phyloP scores from a whole-genome alignment of 495 filamentous ascomycete species.

The Trichocladium antarcticum region DNA sequence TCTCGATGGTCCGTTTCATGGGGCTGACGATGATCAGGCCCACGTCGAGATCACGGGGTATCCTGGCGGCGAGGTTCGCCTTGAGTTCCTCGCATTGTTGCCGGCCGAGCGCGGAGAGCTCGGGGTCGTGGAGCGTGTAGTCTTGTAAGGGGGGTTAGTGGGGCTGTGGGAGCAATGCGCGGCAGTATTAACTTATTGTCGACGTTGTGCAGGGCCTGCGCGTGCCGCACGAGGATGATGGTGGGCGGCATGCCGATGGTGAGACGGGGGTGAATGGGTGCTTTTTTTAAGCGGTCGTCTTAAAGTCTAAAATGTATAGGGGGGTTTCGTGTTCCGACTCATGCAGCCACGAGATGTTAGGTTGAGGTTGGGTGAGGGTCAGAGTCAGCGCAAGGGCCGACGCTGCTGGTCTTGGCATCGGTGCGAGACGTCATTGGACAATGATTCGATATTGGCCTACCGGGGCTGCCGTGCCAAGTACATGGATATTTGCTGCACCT shows the following conservation, averaged over 20 bases:
- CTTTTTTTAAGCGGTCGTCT: too few relatives aligned
- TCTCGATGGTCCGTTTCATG: slow-evolving; percentile 49
- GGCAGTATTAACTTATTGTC: slow-evolving; percentile 22
- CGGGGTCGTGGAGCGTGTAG: slow-evolving; percentile 43
- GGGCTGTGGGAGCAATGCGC: not conserved
- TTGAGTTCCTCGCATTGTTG: slow-evolving; percentile 42
- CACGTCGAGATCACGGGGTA: slow-evolving; percentile 38
- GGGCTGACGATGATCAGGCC: slow-evolving; percentile 48
- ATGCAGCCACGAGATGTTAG: not conserved
- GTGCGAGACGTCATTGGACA: not conserved
- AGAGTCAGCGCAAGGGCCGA: not conserved
- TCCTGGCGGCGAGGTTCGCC: slow-evolving; percentile 33
- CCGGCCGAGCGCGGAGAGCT: slow-evolving; percentile 43
- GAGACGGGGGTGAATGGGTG: too few relatives aligned
- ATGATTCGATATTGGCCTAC: not conserved
- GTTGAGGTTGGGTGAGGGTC: not conserved
- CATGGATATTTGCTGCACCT: not conserved
- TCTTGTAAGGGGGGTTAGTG: slow-evolving; percentile 34
- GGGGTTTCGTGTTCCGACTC: not conserved
- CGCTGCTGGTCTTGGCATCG: not conserved
- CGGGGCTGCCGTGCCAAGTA: not conserved
- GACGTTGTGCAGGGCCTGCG: slow-evolving; percentile 47
- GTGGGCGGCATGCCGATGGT: slow-evolving; percentile 45
- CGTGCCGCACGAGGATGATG: slow-evolving; percentile 49
- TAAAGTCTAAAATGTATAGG: too few relatives aligned